Conservation (phyloP, 345 rosid species). For the Salix dunnii region DNA sequence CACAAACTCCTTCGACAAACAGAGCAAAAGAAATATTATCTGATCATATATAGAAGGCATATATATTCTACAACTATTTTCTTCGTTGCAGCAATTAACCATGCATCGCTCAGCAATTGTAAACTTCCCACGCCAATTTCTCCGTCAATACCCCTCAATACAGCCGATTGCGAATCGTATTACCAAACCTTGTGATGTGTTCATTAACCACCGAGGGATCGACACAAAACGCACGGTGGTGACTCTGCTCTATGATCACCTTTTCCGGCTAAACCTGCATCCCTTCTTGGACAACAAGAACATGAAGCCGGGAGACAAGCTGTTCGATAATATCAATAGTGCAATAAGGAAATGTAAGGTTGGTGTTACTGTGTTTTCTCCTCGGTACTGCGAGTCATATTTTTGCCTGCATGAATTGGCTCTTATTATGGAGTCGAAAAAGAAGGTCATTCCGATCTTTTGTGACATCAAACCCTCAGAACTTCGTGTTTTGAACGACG, state of each 20-base stretch:
- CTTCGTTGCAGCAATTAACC: not conserved
- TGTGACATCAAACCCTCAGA: conserved; percentile 72
- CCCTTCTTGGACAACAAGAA: conserved; percentile 73
- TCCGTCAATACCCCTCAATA: conserved; percentile 7
- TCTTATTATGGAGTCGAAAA: conserved; percentile 58
- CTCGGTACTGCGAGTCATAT: conserved; percentile 54
- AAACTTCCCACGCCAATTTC: conserved; percentile 15
- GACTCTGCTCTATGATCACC: conserved; percentile 58
- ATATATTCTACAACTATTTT: not conserved
- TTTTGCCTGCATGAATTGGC: conserved; percentile 71
- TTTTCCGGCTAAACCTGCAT: conserved; percentile 31
- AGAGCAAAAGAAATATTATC: not conserved
- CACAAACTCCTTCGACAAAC: not conserved
- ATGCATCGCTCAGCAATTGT: conserved; percentile 26
- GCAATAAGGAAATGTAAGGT: conserved; percentile 51
- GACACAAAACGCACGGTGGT: conserved; percentile 62
- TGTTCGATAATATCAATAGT: conserved; percentile 53
- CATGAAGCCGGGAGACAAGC: conserved; percentile 72
- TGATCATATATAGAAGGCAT: not conserved
- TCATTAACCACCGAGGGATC: conserved; percentile 66
- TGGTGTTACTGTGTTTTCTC: conserved; percentile 61
- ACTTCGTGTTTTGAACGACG: conserved; percentile 38
- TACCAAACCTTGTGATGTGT: conserved; percentile 43
- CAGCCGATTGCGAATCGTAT: conserved; percentile 10
- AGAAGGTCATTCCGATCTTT: conserved; percentile 67